These are phyloP conservation scores for Apocynum venetum DNA, from an alignment of 257 asterid species.

Conservation along the genomic window DNA sequence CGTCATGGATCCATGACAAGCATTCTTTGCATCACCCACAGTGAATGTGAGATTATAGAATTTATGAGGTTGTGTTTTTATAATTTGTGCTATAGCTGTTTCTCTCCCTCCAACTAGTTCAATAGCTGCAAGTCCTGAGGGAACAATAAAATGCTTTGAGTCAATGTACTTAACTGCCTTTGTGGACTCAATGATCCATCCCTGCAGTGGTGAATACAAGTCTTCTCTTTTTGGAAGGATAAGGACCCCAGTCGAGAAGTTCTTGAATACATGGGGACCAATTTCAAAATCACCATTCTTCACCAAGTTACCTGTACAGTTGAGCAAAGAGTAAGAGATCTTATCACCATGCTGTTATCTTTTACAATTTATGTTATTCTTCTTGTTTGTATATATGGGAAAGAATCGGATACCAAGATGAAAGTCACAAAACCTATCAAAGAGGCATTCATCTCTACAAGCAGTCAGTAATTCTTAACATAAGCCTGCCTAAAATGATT, in stretches of 20 bases:
- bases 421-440: background rate
- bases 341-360: background rate
- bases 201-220: conserved; percentile 59
- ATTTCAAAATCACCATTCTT: conserved; percentile 69
- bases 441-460: background rate
- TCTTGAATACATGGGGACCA: conserved; percentile 76
- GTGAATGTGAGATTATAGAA: conserved; percentile 60
- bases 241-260: conserved; percentile 73
- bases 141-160: conserved; percentile 62
- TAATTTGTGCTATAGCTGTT: conserved; percentile 57
- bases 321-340: conserved; percentile 4
- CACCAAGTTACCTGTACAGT: conserved; percentile 51
- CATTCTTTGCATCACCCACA: conserved; percentile 60
- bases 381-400: background rate
- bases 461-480: background rate
- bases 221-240: conserved; percentile 55
- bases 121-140: conserved; percentile 55
- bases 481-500: background rate
- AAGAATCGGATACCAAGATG: background rate
- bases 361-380: background rate
- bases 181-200: conserved; percentile 64
- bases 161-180: conserved; percentile 68
- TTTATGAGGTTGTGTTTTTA: conserved; percentile 38
- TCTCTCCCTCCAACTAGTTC: conserved; percentile 80
- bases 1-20: conserved; percentile 61